phyloP scores from a whole-genome alignment of 352 stramenopile genomes.

The Phytophthora cactorum region DNA sequence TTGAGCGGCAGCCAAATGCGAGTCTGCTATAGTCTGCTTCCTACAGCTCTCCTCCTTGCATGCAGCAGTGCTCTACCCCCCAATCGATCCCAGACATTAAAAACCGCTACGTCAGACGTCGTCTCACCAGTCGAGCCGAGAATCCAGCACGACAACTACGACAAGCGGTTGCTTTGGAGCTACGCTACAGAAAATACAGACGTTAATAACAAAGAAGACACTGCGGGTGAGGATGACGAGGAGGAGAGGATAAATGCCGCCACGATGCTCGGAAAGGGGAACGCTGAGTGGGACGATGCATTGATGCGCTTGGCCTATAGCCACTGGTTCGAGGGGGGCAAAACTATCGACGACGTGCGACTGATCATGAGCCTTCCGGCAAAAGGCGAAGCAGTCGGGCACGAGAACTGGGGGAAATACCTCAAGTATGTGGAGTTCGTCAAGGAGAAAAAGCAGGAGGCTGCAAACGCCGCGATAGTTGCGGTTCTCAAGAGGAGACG shows the following conservation, averaged over 20 bases:
- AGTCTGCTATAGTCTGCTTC: neutral
- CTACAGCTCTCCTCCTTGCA: neutral
- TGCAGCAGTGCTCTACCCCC: neutral
- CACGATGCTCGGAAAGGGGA: neutral
- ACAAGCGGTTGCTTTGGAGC: neutral
- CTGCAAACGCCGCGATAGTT: slow-evolving; percentile 6
- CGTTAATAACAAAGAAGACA: neutral
- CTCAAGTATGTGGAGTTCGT: slow-evolving; percentile 22
- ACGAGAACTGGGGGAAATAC: slow-evolving; percentile 20
- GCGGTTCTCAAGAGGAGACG: slow-evolving; percentile 6
- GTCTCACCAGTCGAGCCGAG: neutral
- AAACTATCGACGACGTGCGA: slow-evolving; percentile 15
- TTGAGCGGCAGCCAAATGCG: neutral
- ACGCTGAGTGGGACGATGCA: slow-evolving; percentile 4
- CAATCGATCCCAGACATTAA: neutral
- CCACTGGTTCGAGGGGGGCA: slow-evolving; percentile 24
- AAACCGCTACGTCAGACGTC: neutral
- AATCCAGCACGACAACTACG: neutral
- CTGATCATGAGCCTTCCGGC: slow-evolving; percentile 16
- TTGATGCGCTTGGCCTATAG: slow-evolving; percentile 5
- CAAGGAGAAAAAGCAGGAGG: slow-evolving; percentile 14
- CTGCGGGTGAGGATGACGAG: neutral
- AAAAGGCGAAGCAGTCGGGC: slow-evolving; percentile 14
- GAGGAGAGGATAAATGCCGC: slow-evolving; percentile 13
- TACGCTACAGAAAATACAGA: neutral